phyloP scores from a whole-genome alignment of 73 alveolate genomes.

The Durusdinium trenchii region DNA sequence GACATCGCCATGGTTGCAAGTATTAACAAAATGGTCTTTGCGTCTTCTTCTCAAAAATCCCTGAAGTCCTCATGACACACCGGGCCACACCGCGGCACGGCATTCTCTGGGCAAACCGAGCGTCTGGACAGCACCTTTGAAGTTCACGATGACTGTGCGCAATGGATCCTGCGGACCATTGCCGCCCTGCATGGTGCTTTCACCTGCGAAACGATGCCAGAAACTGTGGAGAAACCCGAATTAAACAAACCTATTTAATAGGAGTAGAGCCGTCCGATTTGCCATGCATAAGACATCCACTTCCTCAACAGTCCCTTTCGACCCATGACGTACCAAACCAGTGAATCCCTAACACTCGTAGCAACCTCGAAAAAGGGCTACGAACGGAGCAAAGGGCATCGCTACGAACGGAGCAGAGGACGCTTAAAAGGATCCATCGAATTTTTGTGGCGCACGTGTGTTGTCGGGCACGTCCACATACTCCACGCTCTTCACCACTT shows the following conservation, averaged over 20 bases:
- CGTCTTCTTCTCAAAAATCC: background rate
- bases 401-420: too few relatives aligned
- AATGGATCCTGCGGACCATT: slow-evolving; percentile 44
- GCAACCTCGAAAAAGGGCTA: too few relatives aligned
- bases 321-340: too few relatives aligned
- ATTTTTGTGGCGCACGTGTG: too few relatives aligned
- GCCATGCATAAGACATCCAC: too few relatives aligned
- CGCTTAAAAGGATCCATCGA: background rate
- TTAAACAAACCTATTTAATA: too few relatives aligned
- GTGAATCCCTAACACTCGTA: too few relatives aligned
- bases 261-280: too few relatives aligned
- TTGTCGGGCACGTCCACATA: slow-evolving; percentile 91
- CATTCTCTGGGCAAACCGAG: background rate
- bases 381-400: too few relatives aligned
- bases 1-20: background rate
- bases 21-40: background rate
- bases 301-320: too few relatives aligned
- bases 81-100: background rate
- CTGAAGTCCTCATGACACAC: background rate
- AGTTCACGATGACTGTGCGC: slow-evolving; percentile 90
- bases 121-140: slow-evolving; percentile 92
- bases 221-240: too few relatives aligned
- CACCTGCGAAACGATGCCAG: slow-evolving; percentile 54
- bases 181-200: slow-evolving; percentile 68
- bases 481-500: slow-evolving; percentile 91